Evolutionary conservation across 2,329 filamentous ascomycete genomes (phyloP), one percentile per base, ranked within the genome.

Genomic region (Colletotrichum destructivum): DNA sequence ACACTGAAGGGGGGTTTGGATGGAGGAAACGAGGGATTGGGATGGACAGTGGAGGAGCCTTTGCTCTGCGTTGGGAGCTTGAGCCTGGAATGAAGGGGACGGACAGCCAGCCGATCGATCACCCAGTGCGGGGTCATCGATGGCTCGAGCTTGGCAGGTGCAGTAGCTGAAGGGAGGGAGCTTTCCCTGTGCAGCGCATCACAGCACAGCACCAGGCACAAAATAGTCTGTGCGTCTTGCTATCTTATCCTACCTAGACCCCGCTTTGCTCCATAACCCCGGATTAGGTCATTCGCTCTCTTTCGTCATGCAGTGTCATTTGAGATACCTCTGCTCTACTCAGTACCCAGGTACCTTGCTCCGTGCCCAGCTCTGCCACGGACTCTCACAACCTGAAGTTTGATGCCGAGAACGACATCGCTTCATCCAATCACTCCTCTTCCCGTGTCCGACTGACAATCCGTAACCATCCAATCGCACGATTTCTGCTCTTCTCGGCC

Each of bases 361-460:
- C 35, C 13, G 31, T 6, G 59, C 26, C 23, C 56, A 47, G 16
- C 9, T 46, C 42, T 23, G 26, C 18, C n/a, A 51, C 18, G 59
- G 44, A 38, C n/a, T 18, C 26, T 56, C 31, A 35, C 16, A 13
- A 21, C 18, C 3, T 49, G 26, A 51, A 51, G 44, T 51, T 16
- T 23, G 59, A 38, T 46, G 13, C 26, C 59, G 26, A 13, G 52
- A 62, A 23, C 31, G 31, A 38, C 44, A 31, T 7, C 23, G 44
- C 31, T 38, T 38, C 31, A 40, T 49, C 31, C 59, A 62, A 51
- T 40, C 46, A 51, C n/a, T 35, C 35, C n/a, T 62, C 44, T 62
- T 46, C 31, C 46, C 8, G 8, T 35, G 0, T 35, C 26, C 23
- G 59, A 31, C 31, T 62, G 44, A 12, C 46, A 4, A 35, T 18